Evolutionary conservation across 208 protist genomes (phyloP).

Genomic region (Trypanosoma scelopori): DNA sequence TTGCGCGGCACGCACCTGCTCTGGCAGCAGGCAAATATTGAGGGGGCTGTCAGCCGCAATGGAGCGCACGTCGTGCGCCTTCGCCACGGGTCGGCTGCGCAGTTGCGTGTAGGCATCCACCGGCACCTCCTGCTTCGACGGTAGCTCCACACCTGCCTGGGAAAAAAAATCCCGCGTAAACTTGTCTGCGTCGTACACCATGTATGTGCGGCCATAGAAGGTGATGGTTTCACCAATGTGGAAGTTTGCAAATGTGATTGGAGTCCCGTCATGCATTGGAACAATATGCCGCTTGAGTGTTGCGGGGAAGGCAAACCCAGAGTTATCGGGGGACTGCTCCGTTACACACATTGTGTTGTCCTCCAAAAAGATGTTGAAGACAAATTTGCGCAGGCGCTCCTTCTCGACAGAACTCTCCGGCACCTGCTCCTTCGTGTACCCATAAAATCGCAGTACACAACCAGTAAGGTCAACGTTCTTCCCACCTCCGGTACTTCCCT

Average conservation of each 20-base stretch:
- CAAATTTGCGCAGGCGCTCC: conserved; percentile 87
- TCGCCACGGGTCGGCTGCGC: conserved; percentile 42
- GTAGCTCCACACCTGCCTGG: conserved; percentile 55
- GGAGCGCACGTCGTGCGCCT: conserved; percentile 79
- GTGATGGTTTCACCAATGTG: conserved; percentile 85
- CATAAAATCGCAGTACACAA: conserved; percentile 93
- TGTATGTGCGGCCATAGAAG: conserved; percentile 94
- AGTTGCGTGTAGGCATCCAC: conserved; percentile 69
- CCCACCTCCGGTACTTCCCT: conserved; percentile 4
- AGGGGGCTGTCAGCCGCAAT: conserved; percentile 66
- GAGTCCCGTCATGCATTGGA: conserved; percentile 64
- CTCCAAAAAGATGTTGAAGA: conserved; percentile 94
- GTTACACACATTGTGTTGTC: conserved; percentile 96
- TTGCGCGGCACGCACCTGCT: conserved; percentile 87
- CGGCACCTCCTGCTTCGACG: conserved; percentile 53
- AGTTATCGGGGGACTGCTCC: conserved; percentile 94
- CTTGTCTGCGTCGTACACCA: conserved; percentile 92
- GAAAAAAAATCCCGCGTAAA: conserved; percentile 92
- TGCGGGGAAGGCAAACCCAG: conserved; percentile 91
- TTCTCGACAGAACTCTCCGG: conserved; percentile 91
- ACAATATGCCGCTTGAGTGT: conserved; percentile 93
- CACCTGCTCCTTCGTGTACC: conserved; percentile 95
- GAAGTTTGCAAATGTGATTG: conserved; percentile 84
- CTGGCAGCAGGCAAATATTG: conserved; percentile 69
- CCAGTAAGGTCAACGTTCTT: conserved; percentile 57